Conservation (phyloP, 2,329 filamentous ascomycete species). For the Sarocladiaceae sp. region DNA sequence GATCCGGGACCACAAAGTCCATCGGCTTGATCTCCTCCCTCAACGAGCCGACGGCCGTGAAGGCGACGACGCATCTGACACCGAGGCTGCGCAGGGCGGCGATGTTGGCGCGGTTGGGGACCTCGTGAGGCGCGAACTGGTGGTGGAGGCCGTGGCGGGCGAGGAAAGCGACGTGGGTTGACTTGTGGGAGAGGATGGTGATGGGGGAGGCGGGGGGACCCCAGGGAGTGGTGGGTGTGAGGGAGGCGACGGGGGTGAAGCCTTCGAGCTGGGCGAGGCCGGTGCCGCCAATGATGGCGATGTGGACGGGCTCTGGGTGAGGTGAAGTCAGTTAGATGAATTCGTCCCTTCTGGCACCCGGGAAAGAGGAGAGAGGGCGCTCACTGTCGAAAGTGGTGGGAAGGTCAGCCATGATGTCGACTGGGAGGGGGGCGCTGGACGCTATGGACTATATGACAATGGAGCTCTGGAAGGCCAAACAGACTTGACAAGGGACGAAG, state of each 20-base stretch:
- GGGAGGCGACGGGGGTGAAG: conserved; percentile 75
- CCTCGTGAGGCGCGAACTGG: conserved; percentile 86
- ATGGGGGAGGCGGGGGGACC: conserved; percentile 70
- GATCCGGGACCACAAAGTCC: conserved; percentile 94
- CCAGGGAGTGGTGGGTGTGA: conserved; percentile 82
- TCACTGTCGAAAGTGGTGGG: conserved; percentile 54
- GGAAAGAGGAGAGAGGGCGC: conserved; percentile 16
- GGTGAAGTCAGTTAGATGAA: conserved; percentile 9
- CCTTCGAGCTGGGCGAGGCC: conserved; percentile 81
- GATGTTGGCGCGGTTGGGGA: conserved; percentile 93
- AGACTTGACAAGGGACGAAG: conserved; percentile 14
- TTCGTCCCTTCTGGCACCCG: not conserved
- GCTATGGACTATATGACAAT: too few species aligned
- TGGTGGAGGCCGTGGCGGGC: conserved; percentile 88
- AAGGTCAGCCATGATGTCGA: conserved; percentile 41
- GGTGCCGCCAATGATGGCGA: conserved; percentile 90
- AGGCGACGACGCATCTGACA: conserved; percentile 86
- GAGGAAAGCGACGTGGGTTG: conserved; percentile 82
- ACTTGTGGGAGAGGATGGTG: conserved; percentile 80
- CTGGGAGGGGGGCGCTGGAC: not conserved
- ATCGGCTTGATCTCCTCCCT: conserved; percentile 90
- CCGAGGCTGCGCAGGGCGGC: conserved; percentile 90
- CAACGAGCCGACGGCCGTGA: conserved; percentile 88
- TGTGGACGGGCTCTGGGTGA: conserved; percentile 59
- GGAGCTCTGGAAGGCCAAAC: too few species aligned